Base-by-base conservation (phyloP, 495 filamentous ascomycete species). In the Parathielavia appendiculata region DNA sequence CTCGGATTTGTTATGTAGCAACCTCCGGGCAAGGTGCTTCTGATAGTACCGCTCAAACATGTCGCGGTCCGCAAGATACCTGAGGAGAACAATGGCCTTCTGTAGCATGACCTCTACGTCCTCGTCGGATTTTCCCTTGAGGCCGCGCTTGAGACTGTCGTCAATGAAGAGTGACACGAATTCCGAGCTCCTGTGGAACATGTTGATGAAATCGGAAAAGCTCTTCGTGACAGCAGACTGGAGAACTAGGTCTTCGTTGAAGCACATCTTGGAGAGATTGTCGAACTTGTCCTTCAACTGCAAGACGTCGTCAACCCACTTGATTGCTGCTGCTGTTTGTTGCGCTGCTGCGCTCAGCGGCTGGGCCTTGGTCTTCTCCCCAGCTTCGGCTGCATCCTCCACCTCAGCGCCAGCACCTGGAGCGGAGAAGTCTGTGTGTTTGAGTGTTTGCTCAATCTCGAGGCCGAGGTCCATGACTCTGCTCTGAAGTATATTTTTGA, bases 11-110 rank as follows among this genome's bases (percentile, higher is more conserved):
- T 86, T 85, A 80, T 90, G 89, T 20, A 99, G 75, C 41, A 99
- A 73, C 14, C 95, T 82, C 54, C 87, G 83, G 35, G 88, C 90
- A 0, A 99, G 80, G 75, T 99, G 93, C 69, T 96, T 97, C 76
- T 97, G 97, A 75, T 97, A 97, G 73, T 99, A 97, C 2, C 88
- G 80, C 71, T 99, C 95, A 58, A 97, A 99, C 63, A 96, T 83
- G 70, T 97, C 95, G 72, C 96, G 92, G 62, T 97, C 92, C 34
- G 83, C 79, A 41, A 99, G 78, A 53, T 96, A 96, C 32, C 90
- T 83, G 34, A 99, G 74, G 5, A 97, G 78, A 0, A 83, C 85
- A 58, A 96, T 92, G 13, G 92, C 91, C 66, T 95, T 96, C 51
- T 97, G 91, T 7, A 99, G 77, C 7, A 96, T 81, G 11, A 69